Evolutionary conservation across 805 yeast species (phyloP).

Genomic region (Lipomyces sp.): DNA sequence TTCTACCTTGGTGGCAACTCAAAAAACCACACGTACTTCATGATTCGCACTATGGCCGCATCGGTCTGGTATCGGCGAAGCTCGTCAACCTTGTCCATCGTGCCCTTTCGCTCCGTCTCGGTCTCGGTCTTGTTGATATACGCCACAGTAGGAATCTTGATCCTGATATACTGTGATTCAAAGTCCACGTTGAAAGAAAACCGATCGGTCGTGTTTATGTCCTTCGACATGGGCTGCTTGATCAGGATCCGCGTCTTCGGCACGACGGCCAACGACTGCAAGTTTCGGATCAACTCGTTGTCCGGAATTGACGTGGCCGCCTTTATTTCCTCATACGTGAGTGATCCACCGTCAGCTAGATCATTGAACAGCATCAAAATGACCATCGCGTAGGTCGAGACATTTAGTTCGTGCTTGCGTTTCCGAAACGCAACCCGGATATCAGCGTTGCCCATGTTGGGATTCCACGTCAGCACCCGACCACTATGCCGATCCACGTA

Average conservation of each 20-base stretch:
- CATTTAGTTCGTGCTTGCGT: slow-evolving; percentile 73
- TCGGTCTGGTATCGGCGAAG: slow-evolving; percentile 72
- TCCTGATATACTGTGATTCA: slow-evolving; percentile 66
- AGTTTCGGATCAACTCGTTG: slow-evolving; percentile 71
- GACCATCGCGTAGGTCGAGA: slow-evolving; percentile 81
- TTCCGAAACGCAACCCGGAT: slow-evolving; percentile 70
- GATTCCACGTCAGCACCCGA: slow-evolving; percentile 74
- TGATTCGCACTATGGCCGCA: slow-evolving; percentile 85
- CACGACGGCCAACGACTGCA: slow-evolving; percentile 83
- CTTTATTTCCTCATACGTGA: slow-evolving; percentile 65
- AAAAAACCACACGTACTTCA: slow-evolving; percentile 54
- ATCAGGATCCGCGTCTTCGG: slow-evolving; percentile 75
- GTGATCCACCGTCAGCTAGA: slow-evolving; percentile 47
- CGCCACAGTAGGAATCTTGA: slow-evolving; percentile 75
- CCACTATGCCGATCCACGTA: slow-evolving; percentile 61
- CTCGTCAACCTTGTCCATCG: slow-evolving; percentile 61
- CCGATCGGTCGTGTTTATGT: slow-evolving; percentile 63
- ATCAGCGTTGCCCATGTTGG: slow-evolving; percentile 73
- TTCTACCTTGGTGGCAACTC: no score
- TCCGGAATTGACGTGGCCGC: slow-evolving; percentile 73
- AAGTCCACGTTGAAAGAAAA: slow-evolving; percentile 73
- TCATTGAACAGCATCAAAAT: slow-evolving; percentile 76
- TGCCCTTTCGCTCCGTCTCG: slow-evolving; percentile 56
- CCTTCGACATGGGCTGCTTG: slow-evolving; percentile 76
- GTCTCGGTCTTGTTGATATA: slow-evolving; percentile 49